Evolutionary conservation across 1,139 yeast species (phyloP).

Genomic region (Suhomyces panamericanus): DNA sequence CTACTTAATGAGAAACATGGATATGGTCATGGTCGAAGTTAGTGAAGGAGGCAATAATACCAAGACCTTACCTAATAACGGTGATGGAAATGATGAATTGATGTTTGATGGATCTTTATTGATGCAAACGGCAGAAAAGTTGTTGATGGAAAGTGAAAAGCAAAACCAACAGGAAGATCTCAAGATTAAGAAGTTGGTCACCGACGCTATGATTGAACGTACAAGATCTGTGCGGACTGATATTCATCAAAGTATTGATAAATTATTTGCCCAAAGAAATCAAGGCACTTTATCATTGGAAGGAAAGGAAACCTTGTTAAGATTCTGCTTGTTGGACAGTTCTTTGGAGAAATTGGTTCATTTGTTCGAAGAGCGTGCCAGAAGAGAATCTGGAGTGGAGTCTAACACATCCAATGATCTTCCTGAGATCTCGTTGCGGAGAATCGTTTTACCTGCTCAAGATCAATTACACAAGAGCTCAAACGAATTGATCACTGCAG

Average conservation of each 20-base stretch:
- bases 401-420: neutral
- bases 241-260: conserved; percentile 44
- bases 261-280: conserved; percentile 38
- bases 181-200: conserved; percentile 41
- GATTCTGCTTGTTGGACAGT: conserved; percentile 47
- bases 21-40: conserved; percentile 51
- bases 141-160: conserved; percentile 26
- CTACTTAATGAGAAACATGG: conserved; percentile 83
- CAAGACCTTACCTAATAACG: conserved; percentile 25
- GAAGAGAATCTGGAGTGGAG: conserved; percentile 6
- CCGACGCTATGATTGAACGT: conserved; percentile 45
- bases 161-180: conserved; percentile 34
- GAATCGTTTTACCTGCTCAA: conserved; percentile 13
- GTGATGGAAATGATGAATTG: conserved; percentile 40
- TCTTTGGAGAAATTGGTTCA: conserved; percentile 45
- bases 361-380: conserved; percentile 46
- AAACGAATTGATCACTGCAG: conserved; percentile 51
- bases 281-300: conserved; percentile 42
- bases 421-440: conserved; percentile 2
- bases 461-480: conserved; percentile 50
- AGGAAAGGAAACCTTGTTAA: conserved; percentile 44
- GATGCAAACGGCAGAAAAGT: conserved; percentile 27
- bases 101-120: conserved; percentile 49
- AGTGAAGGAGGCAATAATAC: conserved; percentile 14
- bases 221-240: conserved; percentile 43